Evolutionary conservation across 2,329 filamentous ascomycete species (phyloP).

Genomic region (Calonectria montana): DNA sequence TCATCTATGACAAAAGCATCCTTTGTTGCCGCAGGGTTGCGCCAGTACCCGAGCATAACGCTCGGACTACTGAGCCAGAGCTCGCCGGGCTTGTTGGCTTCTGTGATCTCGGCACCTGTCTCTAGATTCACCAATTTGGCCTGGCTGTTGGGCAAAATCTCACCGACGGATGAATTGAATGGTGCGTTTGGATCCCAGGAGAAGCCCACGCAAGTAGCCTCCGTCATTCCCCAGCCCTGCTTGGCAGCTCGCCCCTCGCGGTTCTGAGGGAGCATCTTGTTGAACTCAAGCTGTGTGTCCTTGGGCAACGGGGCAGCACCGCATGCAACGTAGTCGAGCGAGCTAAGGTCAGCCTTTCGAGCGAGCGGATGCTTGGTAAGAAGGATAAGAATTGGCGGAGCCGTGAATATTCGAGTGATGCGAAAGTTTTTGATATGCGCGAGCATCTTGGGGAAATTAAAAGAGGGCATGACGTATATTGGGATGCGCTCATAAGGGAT

Average conservation of each 20-base stretch:
- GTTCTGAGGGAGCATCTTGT: conserved; percentile 60
- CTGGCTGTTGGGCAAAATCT: conserved; percentile 56
- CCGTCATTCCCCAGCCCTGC: conserved; percentile 92
- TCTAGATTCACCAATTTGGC: conserved; percentile 73
- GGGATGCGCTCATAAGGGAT: conserved; percentile 68
- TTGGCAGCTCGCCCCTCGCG: conserved; percentile 49
- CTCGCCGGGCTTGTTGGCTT: conserved; percentile 70
- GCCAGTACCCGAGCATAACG: conserved; percentile 83
- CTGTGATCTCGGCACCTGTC: conserved; percentile 62
- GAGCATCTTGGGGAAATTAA: conserved; percentile 80
- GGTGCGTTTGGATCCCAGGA: conserved; percentile 73
- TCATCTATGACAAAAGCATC: conserved; percentile 63
- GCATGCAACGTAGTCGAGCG: conserved; percentile 67
- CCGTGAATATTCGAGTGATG: conserved; percentile 74
- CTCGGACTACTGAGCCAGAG: conserved; percentile 79
- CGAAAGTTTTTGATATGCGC: conserved; percentile 73
- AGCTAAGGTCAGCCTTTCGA: conserved; percentile 75
- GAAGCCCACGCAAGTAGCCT: conserved; percentile 78
- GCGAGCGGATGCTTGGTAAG: conserved; percentile 78
- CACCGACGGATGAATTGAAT: conserved; percentile 41
- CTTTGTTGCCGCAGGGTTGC: conserved; percentile 73
- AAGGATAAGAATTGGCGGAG: conserved; percentile 80
- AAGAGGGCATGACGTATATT: conserved; percentile 82
- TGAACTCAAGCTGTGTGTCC: conserved; percentile 59
- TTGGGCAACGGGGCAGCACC: conserved; percentile 77